Base-by-base conservation (phyloP, 108 stramenopile genomes). In the Bacterosira constricta region DNA sequence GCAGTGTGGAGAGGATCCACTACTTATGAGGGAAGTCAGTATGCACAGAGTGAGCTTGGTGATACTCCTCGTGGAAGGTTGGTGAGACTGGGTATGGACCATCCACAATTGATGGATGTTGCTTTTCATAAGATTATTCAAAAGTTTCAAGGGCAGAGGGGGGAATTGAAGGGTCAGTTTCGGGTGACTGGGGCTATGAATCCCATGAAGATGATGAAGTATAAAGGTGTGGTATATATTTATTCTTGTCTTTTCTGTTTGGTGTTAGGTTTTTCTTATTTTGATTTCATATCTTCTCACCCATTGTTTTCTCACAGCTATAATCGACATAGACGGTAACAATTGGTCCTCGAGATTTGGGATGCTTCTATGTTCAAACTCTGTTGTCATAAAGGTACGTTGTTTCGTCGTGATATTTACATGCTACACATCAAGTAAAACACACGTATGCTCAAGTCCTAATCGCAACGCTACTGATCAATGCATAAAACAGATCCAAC, bases 281-380 rank as follows among this genome's bases (percentile, higher is more conserved):
- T 50, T 26, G 3, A 11, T 63, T 11, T 25, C 26, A 26, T 54
- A 26, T 26, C 5, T 26, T 54, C 52, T 26, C 52, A 15, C 3
- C 21, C 23, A 26, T 3, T 54, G 52, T 30, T 12, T 54, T 53
- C 29, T 17, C 6, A 56, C 21, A 71, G 70, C 72, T 10, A 64
- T 73, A 31, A 56, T 73, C 34, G 75, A 76, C 45, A 76, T 76
- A 29, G 75, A 76, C 45, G 75, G 75, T 7, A 76, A 76, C 30
- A 62, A 62, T 34, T 76, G 75, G 75, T 60, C 56, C 4, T 52
- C 68, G 12, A 56, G 75, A n/a, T 76, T 69, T 20, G 45, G 57
- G 39, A 69, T 34, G 58, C 39, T 76, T 20, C 66, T 76, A 12
- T 76, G 75, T 49, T 26, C 41, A 31, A 76, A 76, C 45, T 68